These are phyloP conservation scores for Conticribra guillardii DNA, from an alignment of 108 stramenopile species.

Conservation along the genomic window DNA sequence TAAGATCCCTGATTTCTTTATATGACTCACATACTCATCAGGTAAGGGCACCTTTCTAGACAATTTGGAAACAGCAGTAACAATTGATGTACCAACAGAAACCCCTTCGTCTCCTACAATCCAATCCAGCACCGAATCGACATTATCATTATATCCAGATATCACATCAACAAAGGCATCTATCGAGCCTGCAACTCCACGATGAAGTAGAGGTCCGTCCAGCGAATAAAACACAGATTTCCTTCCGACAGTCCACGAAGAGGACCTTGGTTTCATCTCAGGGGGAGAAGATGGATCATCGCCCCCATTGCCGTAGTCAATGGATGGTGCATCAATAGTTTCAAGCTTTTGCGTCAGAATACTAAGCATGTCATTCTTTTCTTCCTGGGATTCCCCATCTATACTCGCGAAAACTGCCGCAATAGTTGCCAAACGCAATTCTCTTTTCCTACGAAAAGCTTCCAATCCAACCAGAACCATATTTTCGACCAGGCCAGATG, in stretches of 20 bases:
- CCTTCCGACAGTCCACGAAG: constrained; percentile 2
- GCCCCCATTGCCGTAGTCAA: constrained; percentile 15
- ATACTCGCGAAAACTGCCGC: constrained; percentile 13
- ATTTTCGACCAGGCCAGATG: constrained; percentile 21
- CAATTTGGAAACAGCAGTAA: not conserved
- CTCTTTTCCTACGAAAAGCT: constrained; percentile 27
- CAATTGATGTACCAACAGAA: constrained; percentile 13
- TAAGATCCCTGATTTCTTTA: constrained; percentile 21
- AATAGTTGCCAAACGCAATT: constrained; percentile 21
- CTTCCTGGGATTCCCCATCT: not conserved
- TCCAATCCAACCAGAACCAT: constrained; percentile 36
- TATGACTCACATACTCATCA: constrained; percentile 3
- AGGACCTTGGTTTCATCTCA: not conserved
- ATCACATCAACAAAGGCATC: constrained; percentile 37
- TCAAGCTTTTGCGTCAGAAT: constrained; percentile 5
- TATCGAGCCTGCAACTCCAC: constrained; percentile 31
- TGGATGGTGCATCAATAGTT: constrained; percentile 4
- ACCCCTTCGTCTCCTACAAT: constrained; percentile 16
- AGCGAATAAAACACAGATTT: constrained; percentile 28
- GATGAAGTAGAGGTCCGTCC: constrained; percentile 36
- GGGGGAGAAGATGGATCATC: not conserved
- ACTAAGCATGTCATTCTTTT: constrained; percentile 7
- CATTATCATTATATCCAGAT: constrained; percentile 44
- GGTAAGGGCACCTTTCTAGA: constrained; percentile 9
- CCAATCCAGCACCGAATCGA: constrained; percentile 30